Percentiles rank a stretch among this genome's conserved stretches.
Conservation (phyloP, 352 stramenopile genomes). For the Phytophthora boehmeriae region DNA sequence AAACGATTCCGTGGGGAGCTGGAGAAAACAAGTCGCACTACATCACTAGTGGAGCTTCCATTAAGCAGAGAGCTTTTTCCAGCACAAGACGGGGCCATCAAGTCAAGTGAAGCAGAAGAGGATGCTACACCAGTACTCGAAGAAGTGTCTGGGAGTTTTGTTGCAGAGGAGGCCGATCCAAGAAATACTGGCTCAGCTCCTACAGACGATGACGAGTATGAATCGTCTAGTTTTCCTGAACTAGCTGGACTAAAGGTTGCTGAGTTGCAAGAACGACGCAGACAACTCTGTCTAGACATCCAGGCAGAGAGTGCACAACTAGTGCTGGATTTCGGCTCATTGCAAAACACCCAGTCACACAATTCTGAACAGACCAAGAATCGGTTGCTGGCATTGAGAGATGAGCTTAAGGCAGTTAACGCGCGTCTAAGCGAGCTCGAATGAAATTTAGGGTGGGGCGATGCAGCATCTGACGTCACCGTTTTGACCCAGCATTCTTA, state of each 20-base stretch:
- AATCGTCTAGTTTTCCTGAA: constrained; percentile 6
- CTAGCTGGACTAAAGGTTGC: constrained; percentile 16
- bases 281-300: constrained; percentile 62
- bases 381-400: constrained; percentile 23
- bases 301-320: constrained; percentile 55
- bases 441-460: too few species aligned
- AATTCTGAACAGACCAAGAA: constrained; percentile 17
- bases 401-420: constrained; percentile 34
- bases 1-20: constrained; percentile 49
- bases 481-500: too few species aligned
- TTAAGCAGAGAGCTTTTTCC: constrained; percentile 33
- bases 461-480: neutral
- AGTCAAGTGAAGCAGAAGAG: constrained; percentile 3
- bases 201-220: neutral
- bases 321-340: constrained; percentile 37
- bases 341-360: constrained; percentile 8
- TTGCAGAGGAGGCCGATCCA: neutral
- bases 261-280: constrained; percentile 38
- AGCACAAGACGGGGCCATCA: neutral
- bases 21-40: constrained; percentile 9
- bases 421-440: constrained; percentile 10
- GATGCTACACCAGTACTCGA: neutral
- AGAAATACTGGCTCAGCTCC: neutral
- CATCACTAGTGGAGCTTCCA: constrained; percentile 10
- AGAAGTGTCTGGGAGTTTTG: neutral